phyloP scores from a whole-genome alignment of 768 basidiomycete genomes.

The Calocera cornea region DNA sequence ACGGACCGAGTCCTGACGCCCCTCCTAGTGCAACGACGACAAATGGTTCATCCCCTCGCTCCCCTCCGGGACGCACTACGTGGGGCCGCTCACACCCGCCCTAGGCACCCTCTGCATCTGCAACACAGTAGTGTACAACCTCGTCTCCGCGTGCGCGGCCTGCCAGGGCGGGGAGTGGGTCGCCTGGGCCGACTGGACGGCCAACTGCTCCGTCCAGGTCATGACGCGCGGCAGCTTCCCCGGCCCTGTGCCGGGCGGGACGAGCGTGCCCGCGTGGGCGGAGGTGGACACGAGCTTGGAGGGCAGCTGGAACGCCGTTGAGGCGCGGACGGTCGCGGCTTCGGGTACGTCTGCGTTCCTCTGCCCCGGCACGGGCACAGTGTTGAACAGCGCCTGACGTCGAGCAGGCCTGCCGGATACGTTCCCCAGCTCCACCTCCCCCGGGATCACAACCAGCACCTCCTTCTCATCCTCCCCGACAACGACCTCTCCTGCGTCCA shows the following conservation, averaged over 20 bases:
- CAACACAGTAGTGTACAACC: constrained; percentile 8
- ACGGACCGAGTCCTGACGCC: neutral
- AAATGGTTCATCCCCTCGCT: constrained; percentile 7
- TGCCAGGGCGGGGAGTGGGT: constrained; percentile 10
- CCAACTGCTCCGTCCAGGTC: neutral
- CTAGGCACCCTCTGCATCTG: constrained; percentile 3
- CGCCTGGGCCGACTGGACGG: neutral
- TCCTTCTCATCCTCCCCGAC: neutral
- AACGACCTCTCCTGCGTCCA: constrained; percentile 10
- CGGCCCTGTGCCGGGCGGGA: neutral
- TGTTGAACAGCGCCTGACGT: neutral
- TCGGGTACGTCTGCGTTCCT: neutral
- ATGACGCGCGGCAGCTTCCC: neutral
- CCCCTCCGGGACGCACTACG: constrained; percentile 1
- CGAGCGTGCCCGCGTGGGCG: neutral
- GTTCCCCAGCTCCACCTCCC: neutral
- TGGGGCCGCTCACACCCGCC: neutral
- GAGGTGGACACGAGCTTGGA: constrained; percentile 7
- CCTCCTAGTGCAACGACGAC: neutral
- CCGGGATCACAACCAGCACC: neutral
- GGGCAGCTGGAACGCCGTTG: neutral
- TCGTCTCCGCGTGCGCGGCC: constrained; percentile 9
- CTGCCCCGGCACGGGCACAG: neutral
- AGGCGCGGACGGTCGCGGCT: neutral
- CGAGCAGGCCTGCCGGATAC: constrained; percentile 3